Base-by-base conservation (phyloP, 805 yeast species). In the Saccharomycopsis olivae region DNA sequence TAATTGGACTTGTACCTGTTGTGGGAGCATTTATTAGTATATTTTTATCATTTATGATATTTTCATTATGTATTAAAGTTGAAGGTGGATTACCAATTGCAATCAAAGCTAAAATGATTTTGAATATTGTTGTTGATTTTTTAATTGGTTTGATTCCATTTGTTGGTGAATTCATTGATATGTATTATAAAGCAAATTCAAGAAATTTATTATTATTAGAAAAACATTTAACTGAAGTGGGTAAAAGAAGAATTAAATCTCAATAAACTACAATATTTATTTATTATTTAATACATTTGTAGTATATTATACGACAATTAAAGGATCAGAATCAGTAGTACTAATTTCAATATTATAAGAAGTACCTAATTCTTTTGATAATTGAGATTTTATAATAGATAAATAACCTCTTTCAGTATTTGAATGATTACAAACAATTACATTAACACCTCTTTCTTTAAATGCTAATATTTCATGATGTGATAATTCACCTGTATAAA, bases 371-470 rank as follows among this genome's bases (percentile, higher is more conserved):
- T 71, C 78, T 2, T 48, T 39, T 19, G 39, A 43, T 42, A 85
- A 63, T 53, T 73, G 77, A 18, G 55, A 43, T 56, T 70, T 66
- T 50, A 84, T 64, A 1, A 61, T 67, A 18, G 53, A 49, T 47
- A 92, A 62, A 53, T 78, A 92, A 0, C 94, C 95, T 41, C 98
- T 66, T 59, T 92, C 98, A 0, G 96, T 85, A 56, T 89, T 89
- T 15, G 94, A 73, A 53, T 92, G 98, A 52, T 89, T 89, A 51
- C 94, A 82, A 2, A 75, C 72, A 35, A 92, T 66, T 2, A 87
- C 85, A 8, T 75, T 64, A 14, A 74, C 65, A 0, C 95, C 95
- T 13, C 62, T 51, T 51, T 89, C 97, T 36, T 68, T 73, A 48
- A 78, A 66, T 42, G 59, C 71, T 29, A 92, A 66, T 8, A 82